Evolutionary conservation across 306 rosid genomes (phyloP), one percentile per base, ranked within the genome.

Genomic region (Quercus glauca): DNA sequence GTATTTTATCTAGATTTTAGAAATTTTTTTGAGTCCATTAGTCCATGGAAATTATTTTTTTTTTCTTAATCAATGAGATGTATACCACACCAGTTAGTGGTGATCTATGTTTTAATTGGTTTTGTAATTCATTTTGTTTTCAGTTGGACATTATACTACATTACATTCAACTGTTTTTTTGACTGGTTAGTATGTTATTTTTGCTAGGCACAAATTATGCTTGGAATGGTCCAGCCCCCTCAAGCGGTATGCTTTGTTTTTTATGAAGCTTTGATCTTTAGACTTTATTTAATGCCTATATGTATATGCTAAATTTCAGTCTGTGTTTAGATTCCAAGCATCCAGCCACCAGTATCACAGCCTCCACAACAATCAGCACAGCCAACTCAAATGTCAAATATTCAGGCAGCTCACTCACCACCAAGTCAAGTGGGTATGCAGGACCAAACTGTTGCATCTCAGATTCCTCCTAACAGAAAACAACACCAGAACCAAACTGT

Each of bases 191-290:
- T 75, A 9, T 80, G 29, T 83, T 81, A 25, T 65, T 84, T 84
- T 83, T 61, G 49, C 61, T 83, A 96, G 99, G 99, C 97, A 21
- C 99, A 96, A 75, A 93, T 96, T 77, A 96, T 96, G 98, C 98
- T 96, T 73, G 99, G 98, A 79, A 96, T 96, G 99, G 97, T 93
- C 82, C 94, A 91, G 82, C 86, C 98, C 23, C 94, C 97, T 83
- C 94, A 92, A 80, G 82, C 14, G 92, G 97, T 88, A 84, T 82
- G 83, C 20, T 77, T 81, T 69, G 59, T 63, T 77, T 28, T 73
- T 59, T 61, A 28, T 73, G 41, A 59, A 21, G 15, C 69, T 21
- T 78, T 43, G 17, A 18, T 73, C 80, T 80, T 59, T 77, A 68
- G 51, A 60, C 58, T 79, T 76, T 73, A 52, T 14, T 73, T 7